Evolutionary conservation across 768 basidiomycete genomes (phyloP).

Genomic region (Lactarius pseudohatsudake): DNA sequence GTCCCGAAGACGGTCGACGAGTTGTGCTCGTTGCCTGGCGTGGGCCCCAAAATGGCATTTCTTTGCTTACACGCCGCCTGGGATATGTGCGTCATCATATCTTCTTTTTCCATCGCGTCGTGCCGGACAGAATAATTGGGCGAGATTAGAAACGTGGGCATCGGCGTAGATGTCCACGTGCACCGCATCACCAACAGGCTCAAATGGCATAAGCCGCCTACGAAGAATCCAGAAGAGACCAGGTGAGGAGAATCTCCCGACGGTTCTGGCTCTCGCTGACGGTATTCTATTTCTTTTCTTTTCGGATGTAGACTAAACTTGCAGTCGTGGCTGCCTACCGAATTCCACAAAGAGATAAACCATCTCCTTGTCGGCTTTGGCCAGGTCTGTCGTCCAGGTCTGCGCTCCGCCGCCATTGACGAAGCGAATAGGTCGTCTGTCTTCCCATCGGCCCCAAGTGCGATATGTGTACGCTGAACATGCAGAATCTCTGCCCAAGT

Average conservation of each 20-base stretch:
- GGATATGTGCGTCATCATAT: conserved; percentile 56
- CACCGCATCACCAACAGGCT: conserved; percentile 93
- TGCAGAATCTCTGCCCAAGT: conserved; percentile 64
- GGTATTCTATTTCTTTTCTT: not conserved
- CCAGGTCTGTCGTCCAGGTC: conserved; percentile 49
- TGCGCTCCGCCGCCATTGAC: not conserved
- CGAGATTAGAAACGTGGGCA: conserved; percentile 69
- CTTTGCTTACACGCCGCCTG: conserved; percentile 80
- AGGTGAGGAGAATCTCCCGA: conserved; percentile 44
- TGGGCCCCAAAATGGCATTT: conserved; percentile 97
- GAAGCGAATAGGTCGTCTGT: conserved; percentile 55
- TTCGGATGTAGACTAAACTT: conserved; percentile 58
- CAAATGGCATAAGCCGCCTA: conserved; percentile 86
- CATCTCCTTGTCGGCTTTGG: conserved; percentile 82
- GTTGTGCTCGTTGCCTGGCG: conserved; percentile 83
- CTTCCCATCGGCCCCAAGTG: conserved; percentile 65
- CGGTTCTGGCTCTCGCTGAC: not conserved
- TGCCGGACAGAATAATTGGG: not conserved
- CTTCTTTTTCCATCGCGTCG: not conserved
- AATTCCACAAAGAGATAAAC: conserved; percentile 74
- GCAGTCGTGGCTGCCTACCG: conserved; percentile 80
- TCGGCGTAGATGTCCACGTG: conserved; percentile 96
- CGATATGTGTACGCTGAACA: conserved; percentile 57
- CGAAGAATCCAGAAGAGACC: conserved; percentile 86
- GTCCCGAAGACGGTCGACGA: conserved; percentile 89